Conservation (phyloP, 257 asterid species). For the Solanum rostratum region DNA sequence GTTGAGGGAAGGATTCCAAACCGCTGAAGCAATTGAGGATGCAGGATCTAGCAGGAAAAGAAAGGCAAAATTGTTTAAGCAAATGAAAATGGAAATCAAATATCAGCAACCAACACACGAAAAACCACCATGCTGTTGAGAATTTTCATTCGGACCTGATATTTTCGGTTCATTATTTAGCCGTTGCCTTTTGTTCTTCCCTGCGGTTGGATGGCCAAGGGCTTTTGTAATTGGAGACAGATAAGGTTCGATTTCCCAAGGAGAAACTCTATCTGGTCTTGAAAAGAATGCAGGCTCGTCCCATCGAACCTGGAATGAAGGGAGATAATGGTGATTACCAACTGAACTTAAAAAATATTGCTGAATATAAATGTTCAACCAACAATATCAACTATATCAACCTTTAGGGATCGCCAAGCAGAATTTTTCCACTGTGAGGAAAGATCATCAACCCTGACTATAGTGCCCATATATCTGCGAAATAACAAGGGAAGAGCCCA, state of each 20-base stretch:
- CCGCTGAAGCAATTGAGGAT: conserved; percentile 34
- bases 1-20: conserved; percentile 44
- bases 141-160: conserved; percentile 28
- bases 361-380: neutral
- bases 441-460: conserved; percentile 55
- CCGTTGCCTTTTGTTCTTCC: conserved; percentile 50
- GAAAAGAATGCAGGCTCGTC: conserved; percentile 58
- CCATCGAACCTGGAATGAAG: conserved; percentile 60
- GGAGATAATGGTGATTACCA: neutral
- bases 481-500: neutral
- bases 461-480: conserved; percentile 70
- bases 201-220: conserved; percentile 21
- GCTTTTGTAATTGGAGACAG: conserved; percentile 35
- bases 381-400: neutral
- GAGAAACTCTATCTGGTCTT: conserved; percentile 71
- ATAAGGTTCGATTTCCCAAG: conserved; percentile 77
- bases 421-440: conserved; percentile 58
- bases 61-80: neutral
- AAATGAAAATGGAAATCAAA: neutral
- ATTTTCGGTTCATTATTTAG: conserved; percentile 26
- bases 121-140: neutral
- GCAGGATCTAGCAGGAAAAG: conserved; percentile 23
- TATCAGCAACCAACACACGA: neutral
- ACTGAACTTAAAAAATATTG: neutral
- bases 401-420: conserved; percentile 72